Conservation (phyloP, 2,329 filamentous ascomycete genomes). For the Laburnicola sp. region DNA sequence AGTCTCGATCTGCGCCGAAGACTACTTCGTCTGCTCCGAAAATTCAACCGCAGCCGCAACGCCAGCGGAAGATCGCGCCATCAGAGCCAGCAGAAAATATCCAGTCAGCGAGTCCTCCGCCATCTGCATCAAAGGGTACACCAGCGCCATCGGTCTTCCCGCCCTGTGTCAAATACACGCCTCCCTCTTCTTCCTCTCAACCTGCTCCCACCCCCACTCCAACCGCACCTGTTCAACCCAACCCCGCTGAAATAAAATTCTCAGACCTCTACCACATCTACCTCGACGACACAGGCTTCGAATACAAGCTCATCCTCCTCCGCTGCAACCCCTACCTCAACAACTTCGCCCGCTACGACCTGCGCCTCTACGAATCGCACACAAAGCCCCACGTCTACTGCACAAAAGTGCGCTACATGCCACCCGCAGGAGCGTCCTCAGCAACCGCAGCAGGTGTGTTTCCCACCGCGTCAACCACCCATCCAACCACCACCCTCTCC, state of each 20-base stretch:
- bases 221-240: neutral
- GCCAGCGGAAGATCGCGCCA: neutral
- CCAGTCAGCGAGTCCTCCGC: neutral
- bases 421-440: constrained; percentile 10
- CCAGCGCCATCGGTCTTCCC: constrained; percentile 2
- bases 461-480: constrained; percentile 16
- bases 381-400: constrained; percentile 37
- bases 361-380: constrained; percentile 41
- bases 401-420: constrained; percentile 31
- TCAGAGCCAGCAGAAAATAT: neutral
- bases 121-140: neutral
- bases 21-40: neutral
- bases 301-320: constrained; percentile 65
- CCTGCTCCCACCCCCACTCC: constrained; percentile 9
- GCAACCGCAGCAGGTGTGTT: neutral
- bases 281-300: constrained; percentile 63
- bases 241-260: constrained; percentile 32
- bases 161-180: neutral
- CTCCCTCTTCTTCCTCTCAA: neutral
- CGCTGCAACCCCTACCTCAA: constrained; percentile 55
- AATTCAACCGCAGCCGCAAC: neutral
- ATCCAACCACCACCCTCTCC: neutral
- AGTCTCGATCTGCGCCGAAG: neutral
- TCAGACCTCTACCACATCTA: constrained; percentile 63
- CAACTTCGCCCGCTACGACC: constrained; percentile 57